phyloP scores from a whole-genome alignment of 495 filamentous ascomycete genomes.

The Aspergillus haitiensis region DNA sequence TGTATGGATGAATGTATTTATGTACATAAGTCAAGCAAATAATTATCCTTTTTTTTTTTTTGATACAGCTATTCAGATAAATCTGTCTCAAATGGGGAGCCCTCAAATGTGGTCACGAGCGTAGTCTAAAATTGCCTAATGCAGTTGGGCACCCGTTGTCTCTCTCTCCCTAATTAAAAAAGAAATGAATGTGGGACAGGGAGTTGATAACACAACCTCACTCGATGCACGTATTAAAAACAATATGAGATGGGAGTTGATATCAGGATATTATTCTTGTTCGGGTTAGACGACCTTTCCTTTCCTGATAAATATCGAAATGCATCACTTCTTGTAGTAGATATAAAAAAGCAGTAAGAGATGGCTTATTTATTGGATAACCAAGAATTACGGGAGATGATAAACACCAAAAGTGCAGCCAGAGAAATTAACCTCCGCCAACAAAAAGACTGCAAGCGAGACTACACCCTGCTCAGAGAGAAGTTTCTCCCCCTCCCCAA shows the following conservation, averaged over 20 bases:
- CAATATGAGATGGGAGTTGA: too few species aligned
- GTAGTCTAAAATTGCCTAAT: too few species aligned
- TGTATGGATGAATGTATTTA: constrained; percentile 8
- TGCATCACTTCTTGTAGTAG: neutral
- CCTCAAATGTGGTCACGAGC: too few species aligned
- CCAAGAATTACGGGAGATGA: constrained; percentile 8
- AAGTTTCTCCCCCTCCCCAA: neutral
- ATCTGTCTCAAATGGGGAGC: too few species aligned
- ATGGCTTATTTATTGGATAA: neutral
- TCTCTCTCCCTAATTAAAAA: too few species aligned
- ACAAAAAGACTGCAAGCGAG: constrained; percentile 15
- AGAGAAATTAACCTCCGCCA: constrained; percentile 20
- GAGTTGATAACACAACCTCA: too few species aligned
- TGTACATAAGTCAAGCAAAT: constrained; percentile 19
- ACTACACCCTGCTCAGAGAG: neutral
- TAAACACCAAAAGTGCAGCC: constrained; percentile 5
- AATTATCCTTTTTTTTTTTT: neutral
- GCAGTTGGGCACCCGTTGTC: too few species aligned
- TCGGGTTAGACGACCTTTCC: neutral
- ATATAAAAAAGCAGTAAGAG: neutral
- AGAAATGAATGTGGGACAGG: too few species aligned
- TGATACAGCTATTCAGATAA: neutral
- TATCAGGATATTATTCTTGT: too few species aligned
- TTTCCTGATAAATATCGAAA: neutral
- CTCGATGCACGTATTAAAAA: too few species aligned